Base-by-base conservation (phyloP, 345 rosid genomes). In the Hypericum androsaemum region DNA sequence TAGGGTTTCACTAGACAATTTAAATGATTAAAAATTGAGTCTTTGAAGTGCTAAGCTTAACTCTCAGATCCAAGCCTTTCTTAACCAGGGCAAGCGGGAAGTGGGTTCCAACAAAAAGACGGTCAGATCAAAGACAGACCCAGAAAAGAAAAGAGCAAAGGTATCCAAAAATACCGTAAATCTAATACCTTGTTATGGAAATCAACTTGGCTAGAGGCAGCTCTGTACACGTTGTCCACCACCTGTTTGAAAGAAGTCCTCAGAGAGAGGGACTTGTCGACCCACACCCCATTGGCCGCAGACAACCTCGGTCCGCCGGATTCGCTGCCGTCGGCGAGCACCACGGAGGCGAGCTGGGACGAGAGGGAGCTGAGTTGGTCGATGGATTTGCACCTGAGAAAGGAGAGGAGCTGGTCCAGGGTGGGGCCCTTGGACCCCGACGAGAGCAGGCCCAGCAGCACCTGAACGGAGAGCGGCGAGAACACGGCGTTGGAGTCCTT, bases 211-310 rank as follows among this genome's bases (percentile, higher is more conserved):
- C 37, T 39, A 2, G 63, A 11, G 12, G 5, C 50, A 8, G 63
- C 74, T 44, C 55, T 56, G 45, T 50, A 70, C 36, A 48, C 43
- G 6, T 5, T 39, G 43, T 44, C 47, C 39, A 54, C 32, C 9
- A 63, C 40, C 57, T 53, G 46, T 40, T 54, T 58, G 61, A 63
- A 64, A 45, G 70, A 43, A 12, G 43, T 47, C 49, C 8, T 60
- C 5, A 64, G 5, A 37, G 52, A 5, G 28, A 59, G 41, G 7
- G 56, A 42, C 11, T 47, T 2, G 15, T 57, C 56, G 14, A 70
- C 7, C 70, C 63, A 64, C 5, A 52, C 43, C 22, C 53, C 59
- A 47, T 50, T 59, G 2, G 39, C 54, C 10, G 52, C 12, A 1
- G 51, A 53, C n/a, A 69, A 8, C 9, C 6, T 46, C 22, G 50